Conservation (phyloP, 2,329 filamentous ascomycete species). For the Helicocarpus griseus region DNA sequence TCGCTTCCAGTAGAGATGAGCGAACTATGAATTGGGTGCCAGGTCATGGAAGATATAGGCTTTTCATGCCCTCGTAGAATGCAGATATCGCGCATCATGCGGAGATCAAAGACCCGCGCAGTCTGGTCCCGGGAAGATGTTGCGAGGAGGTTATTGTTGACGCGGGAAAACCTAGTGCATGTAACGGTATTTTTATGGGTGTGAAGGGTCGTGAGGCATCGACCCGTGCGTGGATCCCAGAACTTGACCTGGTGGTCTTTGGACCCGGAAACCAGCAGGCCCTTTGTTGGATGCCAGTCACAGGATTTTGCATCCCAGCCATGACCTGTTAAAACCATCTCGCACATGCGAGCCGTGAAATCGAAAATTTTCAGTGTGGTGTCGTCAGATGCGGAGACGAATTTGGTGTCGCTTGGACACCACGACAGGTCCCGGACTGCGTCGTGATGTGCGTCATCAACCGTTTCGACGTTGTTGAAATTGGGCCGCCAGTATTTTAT, state of each 20-base stretch:
- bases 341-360: constrained; percentile 76
- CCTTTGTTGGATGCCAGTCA: constrained; percentile 95
- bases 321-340: constrained; percentile 80
- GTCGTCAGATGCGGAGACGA: constrained; percentile 92
- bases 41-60: constrained; percentile 82
- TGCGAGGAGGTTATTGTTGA: constrained; percentile 73
- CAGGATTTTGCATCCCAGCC: constrained; percentile 96
- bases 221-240: constrained; percentile 89
- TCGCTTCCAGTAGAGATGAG: constrained; percentile 83
- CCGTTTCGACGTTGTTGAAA: constrained; percentile 96
- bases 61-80: constrained; percentile 92
- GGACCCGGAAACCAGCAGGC: constrained; percentile 85
- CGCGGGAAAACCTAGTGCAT: constrained; percentile 80
- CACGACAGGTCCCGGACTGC: constrained; percentile 87
- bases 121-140: constrained; percentile 91
- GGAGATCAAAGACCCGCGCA: constrained; percentile 83
- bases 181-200: constrained; percentile 97
- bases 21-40: constrained; percentile 87
- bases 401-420: constrained; percentile 88
- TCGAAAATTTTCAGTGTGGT: constrained; percentile 92
- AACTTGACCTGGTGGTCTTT: constrained; percentile 97
- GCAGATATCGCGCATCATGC: constrained; percentile 97
- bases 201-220: constrained; percentile 86
- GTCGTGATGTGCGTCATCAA: constrained; percentile 74
- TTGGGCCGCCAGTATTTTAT: constrained; percentile 99